A percentile compares a stretch with the other conserved stretches of the same genome.
These are phyloP conservation scores for Syzygium syzygioides DNA, from an alignment of 441 rosid genomes.

Conservation along the genomic window DNA sequence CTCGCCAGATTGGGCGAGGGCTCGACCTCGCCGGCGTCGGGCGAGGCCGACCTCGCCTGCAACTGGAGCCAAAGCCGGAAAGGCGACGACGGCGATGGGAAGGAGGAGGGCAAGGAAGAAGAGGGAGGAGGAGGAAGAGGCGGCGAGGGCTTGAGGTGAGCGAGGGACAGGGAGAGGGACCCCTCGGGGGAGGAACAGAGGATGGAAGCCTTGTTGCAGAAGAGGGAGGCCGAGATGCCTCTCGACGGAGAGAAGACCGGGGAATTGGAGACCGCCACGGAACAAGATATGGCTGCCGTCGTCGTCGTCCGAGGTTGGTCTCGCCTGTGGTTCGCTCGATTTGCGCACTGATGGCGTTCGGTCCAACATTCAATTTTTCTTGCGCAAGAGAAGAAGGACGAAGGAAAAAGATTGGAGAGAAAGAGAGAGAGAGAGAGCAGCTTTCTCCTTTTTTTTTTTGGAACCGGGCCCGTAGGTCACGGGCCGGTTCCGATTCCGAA, in stretches of 20 bases:
- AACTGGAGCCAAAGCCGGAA: slow-evolving; percentile 16
- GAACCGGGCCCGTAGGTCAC: too few species aligned
- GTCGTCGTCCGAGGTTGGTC: background rate
- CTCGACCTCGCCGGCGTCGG: too few species aligned
- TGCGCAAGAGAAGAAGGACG: background rate
- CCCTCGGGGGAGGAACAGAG: slow-evolving; percentile 35
- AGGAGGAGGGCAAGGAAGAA: background rate
- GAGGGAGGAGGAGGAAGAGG: slow-evolving; percentile 2
- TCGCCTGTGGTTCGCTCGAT: background rate
- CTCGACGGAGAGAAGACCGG: slow-evolving; percentile 74
- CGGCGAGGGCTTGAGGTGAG: slow-evolving; percentile 38
- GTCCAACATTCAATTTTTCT: background rate
- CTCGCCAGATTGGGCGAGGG: too few species aligned
- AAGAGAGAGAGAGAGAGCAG: background rate
- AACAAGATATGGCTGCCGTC: slow-evolving; percentile 47
- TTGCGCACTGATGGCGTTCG: background rate
- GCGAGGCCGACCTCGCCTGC: too few species aligned
- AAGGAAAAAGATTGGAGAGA: background rate
- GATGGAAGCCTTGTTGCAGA: slow-evolving; percentile 41
- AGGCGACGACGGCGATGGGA: slow-evolving; percentile 36
- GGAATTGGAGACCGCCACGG: slow-evolving; percentile 62
- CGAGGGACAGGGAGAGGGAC: slow-evolving; percentile 22
- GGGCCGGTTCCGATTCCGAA: too few species aligned
- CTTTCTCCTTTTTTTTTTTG: too few species aligned
- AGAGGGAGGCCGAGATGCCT: slow-evolving; percentile 30